Evolutionary conservation across 2,329 filamentous ascomycete species (phyloP), one percentile per base, ranked within the genome.

Genomic region (Penicillium psychrosexuale): DNA sequence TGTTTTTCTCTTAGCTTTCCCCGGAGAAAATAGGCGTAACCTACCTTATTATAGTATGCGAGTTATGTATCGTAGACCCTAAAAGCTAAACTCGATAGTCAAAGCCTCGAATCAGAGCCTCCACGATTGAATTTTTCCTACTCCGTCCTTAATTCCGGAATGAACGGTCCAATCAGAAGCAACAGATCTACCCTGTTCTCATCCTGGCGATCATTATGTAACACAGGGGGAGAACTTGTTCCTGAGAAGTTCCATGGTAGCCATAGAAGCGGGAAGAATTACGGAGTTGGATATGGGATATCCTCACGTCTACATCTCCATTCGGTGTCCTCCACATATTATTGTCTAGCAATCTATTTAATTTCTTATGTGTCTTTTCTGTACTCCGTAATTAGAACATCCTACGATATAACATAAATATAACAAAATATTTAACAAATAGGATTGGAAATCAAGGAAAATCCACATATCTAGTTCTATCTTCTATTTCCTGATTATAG

Each of bases 201-300:
- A 34, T 48, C 36, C 27, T 43, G 55, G 54, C 58, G 56, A 57
- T 59, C 55, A 58, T 65, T 65, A 65, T 58, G 61, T 65, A 63
- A 65, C 53, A 24, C 37, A 27, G 36, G 44, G 49, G 43, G 6
- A 48, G 33, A 48, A 45, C 30, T 42, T 50, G 52, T 54, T 54
- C 52, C 52, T 54, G 52, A 30, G 27, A 44, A 39, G 52, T 54
- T 54, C 52, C 52, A 54, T 51, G 51, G 51, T 50, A 44, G 47
- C 38, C 31, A 36, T 44, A 53, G 50, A 53, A 56, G 36, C 43
- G 42, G 43, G 53, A 52, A 52, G 48, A 47, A 50, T 52, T 43
- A 12, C 22, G 22, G 22, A 24, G 22, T 24, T 13, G 34, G 17
- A 38, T 39, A 38, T 13, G 15, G 22, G 38, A n/a, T 17, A 24